Conservation (phyloP, 352 stramenopile species). For the Hyaloperonospora arabidopsidis region DNA sequence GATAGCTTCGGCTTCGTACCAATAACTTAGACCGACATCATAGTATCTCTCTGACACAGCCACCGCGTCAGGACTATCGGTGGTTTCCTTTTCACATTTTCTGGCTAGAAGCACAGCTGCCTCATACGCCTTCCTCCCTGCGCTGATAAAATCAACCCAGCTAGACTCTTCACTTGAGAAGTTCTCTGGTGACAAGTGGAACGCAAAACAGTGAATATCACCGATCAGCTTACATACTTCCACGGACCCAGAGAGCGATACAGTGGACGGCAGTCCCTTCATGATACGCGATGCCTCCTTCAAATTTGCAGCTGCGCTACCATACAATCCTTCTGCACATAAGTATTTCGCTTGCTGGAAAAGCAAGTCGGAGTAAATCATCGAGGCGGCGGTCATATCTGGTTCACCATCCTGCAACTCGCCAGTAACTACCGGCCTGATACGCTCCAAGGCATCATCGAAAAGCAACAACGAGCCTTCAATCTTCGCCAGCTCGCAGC, state of each 20-base stretch:
- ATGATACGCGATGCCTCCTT: conserved; percentile 54
- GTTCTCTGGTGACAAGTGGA: conserved; percentile 65
- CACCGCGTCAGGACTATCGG: conserved; percentile 4
- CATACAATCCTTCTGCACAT: conserved; percentile 68
- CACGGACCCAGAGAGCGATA: conserved; percentile 21
- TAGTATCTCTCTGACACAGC: conserved; percentile 47
- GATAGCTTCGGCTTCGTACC: conserved; percentile 63
- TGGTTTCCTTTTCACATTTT: conserved; percentile 10
- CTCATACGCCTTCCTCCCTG: conserved; percentile 53
- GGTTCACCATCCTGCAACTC: conserved; percentile 16
- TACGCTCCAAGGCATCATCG: conserved; percentile 58
- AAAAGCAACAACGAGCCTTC: conserved; percentile 64
- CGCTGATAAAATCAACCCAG: conserved; percentile 60
- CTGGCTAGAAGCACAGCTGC: conserved; percentile 20
- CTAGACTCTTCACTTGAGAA: conserved; percentile 33
- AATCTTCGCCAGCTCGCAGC: conserved; percentile 73
- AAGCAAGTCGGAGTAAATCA: conserved; percentile 61
- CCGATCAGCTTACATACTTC: conserved; percentile 64
- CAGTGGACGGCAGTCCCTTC: conserved; percentile 25
- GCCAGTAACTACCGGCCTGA: conserved; percentile 36
- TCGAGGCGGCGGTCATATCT: conserved; percentile 33
- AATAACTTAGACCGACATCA: conserved; percentile 63
- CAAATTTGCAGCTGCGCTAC: conserved; percentile 51
- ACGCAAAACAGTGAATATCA: conserved; percentile 77
- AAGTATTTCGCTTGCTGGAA: conserved; percentile 74